Evolutionary conservation across 2,329 filamentous ascomycete genomes (phyloP), one percentile per base, ranked within the genome.

Genomic region (Nothophaeocryptopus gaeumannii): DNA sequence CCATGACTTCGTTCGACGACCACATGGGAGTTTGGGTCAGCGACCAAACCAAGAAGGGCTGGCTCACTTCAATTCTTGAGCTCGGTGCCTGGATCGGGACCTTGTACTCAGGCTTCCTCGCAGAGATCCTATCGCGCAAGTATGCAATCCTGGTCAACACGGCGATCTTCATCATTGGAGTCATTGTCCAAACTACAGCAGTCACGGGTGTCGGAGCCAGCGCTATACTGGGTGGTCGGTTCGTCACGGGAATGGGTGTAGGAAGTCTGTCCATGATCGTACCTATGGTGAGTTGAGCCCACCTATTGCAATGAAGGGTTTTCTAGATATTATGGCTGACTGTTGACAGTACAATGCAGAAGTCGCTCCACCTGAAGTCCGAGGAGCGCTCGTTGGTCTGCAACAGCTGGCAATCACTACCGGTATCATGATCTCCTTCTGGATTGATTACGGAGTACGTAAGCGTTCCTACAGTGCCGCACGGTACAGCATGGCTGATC

Each of bases 51-150:
- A 70, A 72, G 50, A 70, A 75, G 50, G 74, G 74, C 30, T 76
- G 73, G 74, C 65, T 77, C 14, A 73, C 73, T 1, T 76, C 85
- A 2, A 88, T 89, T 56, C 79, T 90, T 20, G 85, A 89, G 64
- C 78, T 90, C 2, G 86, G 86, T 45, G 86, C 86, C 37, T 90
- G 86, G 86, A 64, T 88, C n/a, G 87, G 87, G 33, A 81, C 84
- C 0, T 68, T 91, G 2, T 74, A 85, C 35, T 86, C 81, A 2
- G 84, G 86, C 1, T 85, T 85, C 61, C 67, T 89, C n/a, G 86
- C 86, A 13, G 86, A 90, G 63, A 74, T 78, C 15, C 15, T 52
- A 9, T 84, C 42, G 1, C 77, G 87, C 39, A 89, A 89, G 66
- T 84, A 84, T 55, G 79, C 81, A 5, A 83, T 89, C 47, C 68